Evolutionary conservation across 2,329 filamentous ascomycete species (phyloP).

Genomic region (Nothopassalora personata): DNA sequence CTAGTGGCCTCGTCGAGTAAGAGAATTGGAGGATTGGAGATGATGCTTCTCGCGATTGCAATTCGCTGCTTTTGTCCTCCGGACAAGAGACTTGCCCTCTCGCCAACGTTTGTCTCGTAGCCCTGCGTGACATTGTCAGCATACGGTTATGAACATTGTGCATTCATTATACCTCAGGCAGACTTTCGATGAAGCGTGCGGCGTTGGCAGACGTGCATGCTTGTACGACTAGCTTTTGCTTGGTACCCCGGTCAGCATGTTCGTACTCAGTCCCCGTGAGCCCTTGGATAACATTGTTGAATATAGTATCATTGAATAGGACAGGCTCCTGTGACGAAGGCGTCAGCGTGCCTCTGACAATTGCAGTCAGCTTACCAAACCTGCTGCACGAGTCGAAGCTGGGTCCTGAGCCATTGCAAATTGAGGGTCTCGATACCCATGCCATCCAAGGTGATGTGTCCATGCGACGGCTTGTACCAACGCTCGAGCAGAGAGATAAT

Average conservation of each 20-base stretch:
- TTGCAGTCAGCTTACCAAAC: no score
- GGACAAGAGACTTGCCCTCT: conserved; percentile 46
- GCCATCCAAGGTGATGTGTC: conserved; percentile 29
- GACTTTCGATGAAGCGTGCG: conserved; percentile 32
- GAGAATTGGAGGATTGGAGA: conserved; percentile 27
- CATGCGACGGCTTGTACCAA: conserved; percentile 29
- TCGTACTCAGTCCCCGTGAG: conserved; percentile 19
- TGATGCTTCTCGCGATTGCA: conserved; percentile 28
- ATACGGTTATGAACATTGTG: conserved; percentile 39
- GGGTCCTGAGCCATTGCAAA: conserved; percentile 27
- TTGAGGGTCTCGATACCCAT: conserved; percentile 23
- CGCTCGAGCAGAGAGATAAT: conserved; percentile 31
- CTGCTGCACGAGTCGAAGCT: conserved; percentile 24
- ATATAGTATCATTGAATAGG: conserved; percentile 27
- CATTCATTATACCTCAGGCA: conserved; percentile 41
- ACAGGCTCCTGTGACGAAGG: conserved; percentile 32
- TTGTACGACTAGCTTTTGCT: conserved; percentile 26
- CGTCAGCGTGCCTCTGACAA: no score
- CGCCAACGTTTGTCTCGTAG: conserved; percentile 36
- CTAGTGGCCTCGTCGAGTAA: conserved; percentile 31
- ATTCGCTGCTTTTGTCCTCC: conserved; percentile 30
- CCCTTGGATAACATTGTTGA: conserved; percentile 29
- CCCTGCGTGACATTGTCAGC: conserved; percentile 17
- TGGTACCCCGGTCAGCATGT: conserved; percentile 15
- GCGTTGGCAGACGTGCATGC: conserved; percentile 30